Base-by-base conservation (phyloP, 2,329 filamentous ascomycete genomes). In the Blastomyces silverae region DNA sequence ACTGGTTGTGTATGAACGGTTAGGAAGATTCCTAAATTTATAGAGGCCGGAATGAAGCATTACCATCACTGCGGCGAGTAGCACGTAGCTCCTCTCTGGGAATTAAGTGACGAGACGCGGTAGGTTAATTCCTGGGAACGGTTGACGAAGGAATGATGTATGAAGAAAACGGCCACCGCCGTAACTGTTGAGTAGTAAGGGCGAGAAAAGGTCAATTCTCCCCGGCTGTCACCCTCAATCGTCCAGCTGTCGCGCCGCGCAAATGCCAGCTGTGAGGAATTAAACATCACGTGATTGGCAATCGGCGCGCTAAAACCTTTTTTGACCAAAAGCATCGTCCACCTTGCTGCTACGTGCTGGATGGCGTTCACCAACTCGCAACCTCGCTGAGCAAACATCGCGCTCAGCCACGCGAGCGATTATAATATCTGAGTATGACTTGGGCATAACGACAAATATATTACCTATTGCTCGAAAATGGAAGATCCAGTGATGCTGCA, bases 1-100 rank as follows among this genome's bases (percentile, higher is more conserved):
- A 89, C 94, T 99, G 77, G 57, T 66, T 34, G 62, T n/a, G 61
- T n/a, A 5, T 65, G 61, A 55, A 56, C 44, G n/a, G 31, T 65
- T 50, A 70, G 67, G 52, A 11, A 42, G 7, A n/a, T 15, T 37
- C 34, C 15, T n/a, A 17, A 48, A 7, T n/a, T 6, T n/a, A 6
- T 20, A 22, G 17, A 22, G 28, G 6, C 3, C 37, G n/a, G 56
- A 10, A 17, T 44, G 25, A n/a, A 28, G 42, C 37, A 66, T 64
- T n/a, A 68, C 67, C 67, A 68, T 68, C 42, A 61, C 66, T 66
- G 34, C 46, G 53, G 15, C n/a, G 62, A 31, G 20, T 22, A 44
- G 20, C 2, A 34, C 22, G 13, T 6, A 48, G n/a, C 59, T 22
- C 42, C 25, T 10, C 25, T 61, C 39, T 10, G 28, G 59, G 25